phyloP scores from a whole-genome alignment of 805 yeast genomes.

The Candida suzukii region DNA sequence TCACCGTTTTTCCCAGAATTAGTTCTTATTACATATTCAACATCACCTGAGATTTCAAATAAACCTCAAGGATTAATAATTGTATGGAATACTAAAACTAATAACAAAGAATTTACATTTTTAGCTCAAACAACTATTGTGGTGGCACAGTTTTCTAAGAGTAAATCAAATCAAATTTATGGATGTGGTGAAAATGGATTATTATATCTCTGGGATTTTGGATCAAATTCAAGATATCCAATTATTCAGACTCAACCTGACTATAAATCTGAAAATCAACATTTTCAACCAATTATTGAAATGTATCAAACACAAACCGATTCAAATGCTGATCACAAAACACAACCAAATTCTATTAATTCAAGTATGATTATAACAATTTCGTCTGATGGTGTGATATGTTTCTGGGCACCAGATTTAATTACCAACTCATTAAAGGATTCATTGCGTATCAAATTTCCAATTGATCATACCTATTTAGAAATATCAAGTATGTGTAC shows the following conservation, averaged over 20 bases:
- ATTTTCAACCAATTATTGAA: slow-evolving; percentile 12
- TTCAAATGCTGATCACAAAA: neutral
- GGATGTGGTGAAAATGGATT: slow-evolving; percentile 47
- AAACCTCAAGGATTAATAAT: slow-evolving; percentile 11
- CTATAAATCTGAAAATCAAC: neutral
- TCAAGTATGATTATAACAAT: slow-evolving; percentile 16
- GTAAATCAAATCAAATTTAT: slow-evolving; percentile 31
- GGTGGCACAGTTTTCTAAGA: slow-evolving; percentile 31
- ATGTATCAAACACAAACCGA: slow-evolving; percentile 15
- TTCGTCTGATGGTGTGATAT: slow-evolving; percentile 10
- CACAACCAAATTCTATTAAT: neutral
- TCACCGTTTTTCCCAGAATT: slow-evolving; percentile 24
- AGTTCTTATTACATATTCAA: slow-evolving; percentile 17
- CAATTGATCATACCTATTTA: slow-evolving; percentile 11
- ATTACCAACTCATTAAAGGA: slow-evolving; percentile 1
- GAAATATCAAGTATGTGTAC: slow-evolving; percentile 6
- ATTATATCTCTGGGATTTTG: slow-evolving; percentile 42
- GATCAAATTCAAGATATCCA: slow-evolving; percentile 23
- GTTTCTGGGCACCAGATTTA: slow-evolving; percentile 3
- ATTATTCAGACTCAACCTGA: slow-evolving; percentile 7
- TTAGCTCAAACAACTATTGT: slow-evolving; percentile 33
- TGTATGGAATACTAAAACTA: slow-evolving; percentile 22
- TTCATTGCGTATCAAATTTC: slow-evolving; percentile 6
- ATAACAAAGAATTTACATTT: slow-evolving; percentile 29
- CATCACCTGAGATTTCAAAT: neutral